Evolutionary conservation across 1,284 basidiomycete genomes (phyloP).

Genomic region (Mycosarcoma maydis): DNA sequence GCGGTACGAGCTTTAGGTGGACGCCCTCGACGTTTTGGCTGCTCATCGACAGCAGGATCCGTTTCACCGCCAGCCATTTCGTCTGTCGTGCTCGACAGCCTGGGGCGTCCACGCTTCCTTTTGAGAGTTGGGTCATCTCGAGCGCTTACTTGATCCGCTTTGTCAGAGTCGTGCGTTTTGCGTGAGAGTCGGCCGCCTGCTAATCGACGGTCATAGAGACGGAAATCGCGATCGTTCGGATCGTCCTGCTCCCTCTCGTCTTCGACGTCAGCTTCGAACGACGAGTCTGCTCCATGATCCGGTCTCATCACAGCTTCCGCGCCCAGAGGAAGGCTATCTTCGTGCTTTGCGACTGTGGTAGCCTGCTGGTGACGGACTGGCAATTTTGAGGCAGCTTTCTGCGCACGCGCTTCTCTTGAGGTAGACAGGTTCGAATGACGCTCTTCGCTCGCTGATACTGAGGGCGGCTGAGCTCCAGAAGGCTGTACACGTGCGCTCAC

Average conservation of each 20-base stretch:
- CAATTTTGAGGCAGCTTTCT: too few species aligned
- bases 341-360: background rate
- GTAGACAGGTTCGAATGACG: background rate
- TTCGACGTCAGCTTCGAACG: constrained; percentile 20
- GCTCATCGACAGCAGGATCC: background rate
- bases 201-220: constrained; percentile 2
- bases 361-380: background rate
- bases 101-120: constrained; percentile 7
- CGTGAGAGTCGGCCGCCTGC: constrained; percentile 3
- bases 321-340: constrained; percentile 23
- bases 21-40: constrained; percentile 16
- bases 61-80: constrained; percentile 14
- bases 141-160: background rate
- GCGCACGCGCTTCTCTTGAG: background rate
- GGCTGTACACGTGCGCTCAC: too few species aligned
- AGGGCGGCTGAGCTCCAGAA: too few species aligned
- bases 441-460: too few species aligned
- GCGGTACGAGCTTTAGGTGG: constrained; percentile 9
- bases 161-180: background rate
- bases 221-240: constrained; percentile 33
- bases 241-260: constrained; percentile 16
- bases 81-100: constrained; percentile 17
- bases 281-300: constrained; percentile 12
- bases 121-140: background rate
- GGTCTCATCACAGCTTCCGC: constrained; percentile 32